phyloP scores from a whole-genome alignment of 129 eudicot genomes.

The Arctium minus region DNA sequence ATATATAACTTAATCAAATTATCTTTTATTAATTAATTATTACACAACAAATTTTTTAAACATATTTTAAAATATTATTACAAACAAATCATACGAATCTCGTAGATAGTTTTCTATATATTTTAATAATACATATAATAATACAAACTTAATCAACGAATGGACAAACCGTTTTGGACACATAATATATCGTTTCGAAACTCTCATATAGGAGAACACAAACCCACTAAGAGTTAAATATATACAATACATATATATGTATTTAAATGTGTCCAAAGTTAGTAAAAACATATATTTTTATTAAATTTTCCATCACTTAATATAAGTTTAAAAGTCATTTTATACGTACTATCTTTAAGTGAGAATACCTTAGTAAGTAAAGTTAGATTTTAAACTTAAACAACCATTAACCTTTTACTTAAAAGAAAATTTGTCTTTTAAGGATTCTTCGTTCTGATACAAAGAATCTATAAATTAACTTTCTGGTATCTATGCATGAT shows the following conservation, averaged over 20 bases:
- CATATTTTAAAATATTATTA: background rate
- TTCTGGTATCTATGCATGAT: background rate
- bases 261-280: too few relatives aligned
- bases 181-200: too few relatives aligned
- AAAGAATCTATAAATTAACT: background rate
- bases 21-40: background rate
- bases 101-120: too few relatives aligned
- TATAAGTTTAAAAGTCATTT: background rate
- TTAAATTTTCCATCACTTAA: too few relatives aligned
- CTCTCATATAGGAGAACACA: too few relatives aligned
- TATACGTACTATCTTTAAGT: background rate
- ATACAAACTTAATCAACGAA: too few relatives aligned
- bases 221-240: too few relatives aligned
- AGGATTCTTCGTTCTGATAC: constrained; percentile 8
- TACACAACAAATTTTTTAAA: background rate
- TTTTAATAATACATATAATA: too few relatives aligned
- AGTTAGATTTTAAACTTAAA: background rate
- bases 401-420: background rate
- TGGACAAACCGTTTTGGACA: too few relatives aligned
- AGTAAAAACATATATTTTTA: too few relatives aligned
- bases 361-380: background rate
- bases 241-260: too few relatives aligned
- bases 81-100: background rate
- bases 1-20: background rate
- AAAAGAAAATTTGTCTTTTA: background rate